A percentile compares a stretch with the other conserved stretches of the same genome.
These are phyloP conservation scores for Melaleuca alternifolia DNA, from an alignment of 345 rosid genomes.

Conservation along the genomic window DNA sequence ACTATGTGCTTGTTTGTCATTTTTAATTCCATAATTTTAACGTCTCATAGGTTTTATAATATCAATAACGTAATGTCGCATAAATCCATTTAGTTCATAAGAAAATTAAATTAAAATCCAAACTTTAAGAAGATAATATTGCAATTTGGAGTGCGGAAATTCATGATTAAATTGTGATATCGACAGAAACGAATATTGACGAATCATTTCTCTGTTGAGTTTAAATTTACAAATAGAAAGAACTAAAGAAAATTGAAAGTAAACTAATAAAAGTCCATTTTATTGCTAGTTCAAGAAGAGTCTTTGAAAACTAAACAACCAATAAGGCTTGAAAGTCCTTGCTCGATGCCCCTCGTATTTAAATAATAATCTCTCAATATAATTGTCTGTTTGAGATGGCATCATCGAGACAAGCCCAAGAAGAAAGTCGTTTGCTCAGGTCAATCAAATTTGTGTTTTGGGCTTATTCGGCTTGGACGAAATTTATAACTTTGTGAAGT, in stretches of 20 bases:
- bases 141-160: background rate
- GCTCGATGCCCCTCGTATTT: background rate
- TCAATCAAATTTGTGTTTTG: background rate
- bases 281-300: background rate
- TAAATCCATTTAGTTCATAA: background rate
- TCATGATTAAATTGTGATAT: background rate
- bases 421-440: background rate
- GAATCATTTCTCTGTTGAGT: background rate
- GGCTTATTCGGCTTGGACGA: background rate
- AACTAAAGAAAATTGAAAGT: background rate
- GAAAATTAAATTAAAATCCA: accelerated
- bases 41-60: background rate
- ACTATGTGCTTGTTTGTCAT: background rate
- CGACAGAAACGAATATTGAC: background rate
- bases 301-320: background rate
- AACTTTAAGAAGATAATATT: background rate
- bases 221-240: background rate
- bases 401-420: background rate
- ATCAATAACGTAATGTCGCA: background rate
- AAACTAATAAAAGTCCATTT: too few relatives aligned
- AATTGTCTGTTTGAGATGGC: background rate
- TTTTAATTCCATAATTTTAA: background rate
- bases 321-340: background rate
- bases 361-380: background rate
- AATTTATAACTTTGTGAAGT: background rate